Evolutionary conservation across 306 rosid species (phyloP).

Genomic region (Quercus alba): DNA sequence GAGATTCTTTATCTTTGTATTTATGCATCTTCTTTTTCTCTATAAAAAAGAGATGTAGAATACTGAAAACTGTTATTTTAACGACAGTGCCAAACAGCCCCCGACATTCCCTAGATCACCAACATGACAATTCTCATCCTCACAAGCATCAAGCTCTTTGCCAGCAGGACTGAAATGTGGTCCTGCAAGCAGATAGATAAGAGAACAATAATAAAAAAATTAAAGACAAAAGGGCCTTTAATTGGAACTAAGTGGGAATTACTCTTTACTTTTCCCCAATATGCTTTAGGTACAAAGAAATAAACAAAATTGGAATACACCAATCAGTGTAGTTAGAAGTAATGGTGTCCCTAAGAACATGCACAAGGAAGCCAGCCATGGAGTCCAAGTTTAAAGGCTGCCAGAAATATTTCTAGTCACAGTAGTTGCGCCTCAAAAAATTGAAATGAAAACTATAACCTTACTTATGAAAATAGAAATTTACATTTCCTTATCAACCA

Average conservation of each 20-base stretch:
- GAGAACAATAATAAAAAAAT: constrained; percentile 1
- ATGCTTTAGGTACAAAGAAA: neutral
- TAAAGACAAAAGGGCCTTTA: neutral
- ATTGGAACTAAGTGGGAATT: neutral
- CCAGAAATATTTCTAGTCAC: constrained; percentile 73
- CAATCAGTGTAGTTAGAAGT: constrained; percentile 93
- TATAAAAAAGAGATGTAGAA: no score
- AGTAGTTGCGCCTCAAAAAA: constrained; percentile 62
- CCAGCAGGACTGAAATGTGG: constrained; percentile 75
- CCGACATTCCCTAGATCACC: constrained; percentile 82
- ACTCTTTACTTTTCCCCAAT: neutral
- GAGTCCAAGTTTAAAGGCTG: constrained; percentile 65
- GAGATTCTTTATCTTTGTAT: no score
- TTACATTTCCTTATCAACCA: neutral
- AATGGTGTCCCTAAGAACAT: constrained; percentile 16
- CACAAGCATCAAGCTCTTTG: constrained; percentile 89
- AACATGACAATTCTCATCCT: constrained; percentile 74
- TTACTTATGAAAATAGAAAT: neutral
- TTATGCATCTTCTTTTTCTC: no score
- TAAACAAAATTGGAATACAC: constrained; percentile 27
- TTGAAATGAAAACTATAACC: constrained; percentile 3
- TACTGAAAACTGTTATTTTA: no score
- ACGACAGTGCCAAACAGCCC: no score
- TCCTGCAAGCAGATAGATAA: constrained; percentile 38
- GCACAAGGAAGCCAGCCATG: constrained; percentile 5